phyloP scores from a whole-genome alignment of 176 grass and related monocot genomes.

The Oryza brachyantha region DNA sequence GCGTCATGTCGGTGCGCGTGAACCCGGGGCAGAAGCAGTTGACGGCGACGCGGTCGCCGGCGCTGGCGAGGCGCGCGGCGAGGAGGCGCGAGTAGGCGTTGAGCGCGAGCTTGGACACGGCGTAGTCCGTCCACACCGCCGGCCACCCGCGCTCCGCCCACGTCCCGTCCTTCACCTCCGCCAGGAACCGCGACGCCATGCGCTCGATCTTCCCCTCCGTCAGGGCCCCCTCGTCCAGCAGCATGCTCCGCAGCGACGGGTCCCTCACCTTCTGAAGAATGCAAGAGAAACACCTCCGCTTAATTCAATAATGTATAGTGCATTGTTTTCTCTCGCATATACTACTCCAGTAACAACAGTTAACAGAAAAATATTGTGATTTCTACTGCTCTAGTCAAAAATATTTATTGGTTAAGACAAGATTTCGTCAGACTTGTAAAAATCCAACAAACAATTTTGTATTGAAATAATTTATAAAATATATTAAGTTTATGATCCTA shows the following conservation, averaged over 20 bases:
- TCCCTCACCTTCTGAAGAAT: conserved; percentile 56
- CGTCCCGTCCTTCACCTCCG: conserved; percentile 48
- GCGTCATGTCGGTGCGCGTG: conserved; percentile 89
- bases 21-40: conserved; percentile 97
- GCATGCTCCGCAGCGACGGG: conserved; percentile 30
- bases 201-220: conserved; percentile 41
- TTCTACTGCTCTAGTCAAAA: too few species aligned
- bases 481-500: too few species aligned
- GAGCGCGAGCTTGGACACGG: conserved; percentile 75
- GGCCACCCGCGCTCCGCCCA: conserved; percentile 66
- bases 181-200: conserved; percentile 61
- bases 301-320: neutral
- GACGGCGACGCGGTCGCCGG: conserved; percentile 46
- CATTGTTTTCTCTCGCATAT: neutral
- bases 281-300: neutral
- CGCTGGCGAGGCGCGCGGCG: conserved; percentile 36
- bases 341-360: too few species aligned
- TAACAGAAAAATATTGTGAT: too few species aligned
- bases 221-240: conserved; percentile 51
- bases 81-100: conserved; percentile 65
- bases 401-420: too few species aligned
- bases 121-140: conserved; percentile 72
- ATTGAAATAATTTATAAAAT: too few species aligned
- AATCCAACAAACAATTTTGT: too few species aligned
- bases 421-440: too few species aligned